Evolutionary conservation across 176 grass and related monocot genomes (phyloP).

Genomic region (Neostapfia colusana): DNA sequence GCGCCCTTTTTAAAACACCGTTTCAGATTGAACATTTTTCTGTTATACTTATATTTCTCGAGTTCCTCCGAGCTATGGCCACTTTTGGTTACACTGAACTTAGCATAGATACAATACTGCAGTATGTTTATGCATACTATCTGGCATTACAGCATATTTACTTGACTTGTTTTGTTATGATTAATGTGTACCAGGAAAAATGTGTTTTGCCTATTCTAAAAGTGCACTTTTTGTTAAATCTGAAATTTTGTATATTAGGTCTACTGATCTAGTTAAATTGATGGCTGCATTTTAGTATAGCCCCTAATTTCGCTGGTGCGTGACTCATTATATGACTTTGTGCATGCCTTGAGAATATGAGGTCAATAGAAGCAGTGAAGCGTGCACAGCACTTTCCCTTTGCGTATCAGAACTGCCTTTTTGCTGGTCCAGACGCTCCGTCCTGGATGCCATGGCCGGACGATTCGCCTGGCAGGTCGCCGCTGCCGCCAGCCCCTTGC

Average conservation of each 20-base stretch:
- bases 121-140: neutral
- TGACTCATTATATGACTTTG: neutral
- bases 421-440: too few species aligned
- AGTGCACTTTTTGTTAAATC: neutral
- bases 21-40: neutral
- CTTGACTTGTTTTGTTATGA: neutral
- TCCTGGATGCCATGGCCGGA: too few species aligned
- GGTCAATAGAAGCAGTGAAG: neutral
- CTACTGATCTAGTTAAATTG: neutral
- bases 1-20: too few species aligned
- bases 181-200: neutral
- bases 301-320: conserved; percentile 5
- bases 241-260: neutral
- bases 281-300: neutral
- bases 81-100: neutral
- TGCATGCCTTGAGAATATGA: conserved; percentile 10
- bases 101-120: neutral
- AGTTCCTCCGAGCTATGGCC: neutral
- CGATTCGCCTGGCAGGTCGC: too few species aligned
- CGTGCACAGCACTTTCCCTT: neutral
- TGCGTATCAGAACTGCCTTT: neutral
- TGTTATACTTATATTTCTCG: conserved; percentile 7
- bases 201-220: neutral
- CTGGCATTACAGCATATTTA: conserved; percentile 5
- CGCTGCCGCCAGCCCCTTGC: too few species aligned